These are phyloP conservation scores for Rossbeevera mucosa DNA, from an alignment of 768 basidiomycete genomes.

Conservation along the genomic window DNA sequence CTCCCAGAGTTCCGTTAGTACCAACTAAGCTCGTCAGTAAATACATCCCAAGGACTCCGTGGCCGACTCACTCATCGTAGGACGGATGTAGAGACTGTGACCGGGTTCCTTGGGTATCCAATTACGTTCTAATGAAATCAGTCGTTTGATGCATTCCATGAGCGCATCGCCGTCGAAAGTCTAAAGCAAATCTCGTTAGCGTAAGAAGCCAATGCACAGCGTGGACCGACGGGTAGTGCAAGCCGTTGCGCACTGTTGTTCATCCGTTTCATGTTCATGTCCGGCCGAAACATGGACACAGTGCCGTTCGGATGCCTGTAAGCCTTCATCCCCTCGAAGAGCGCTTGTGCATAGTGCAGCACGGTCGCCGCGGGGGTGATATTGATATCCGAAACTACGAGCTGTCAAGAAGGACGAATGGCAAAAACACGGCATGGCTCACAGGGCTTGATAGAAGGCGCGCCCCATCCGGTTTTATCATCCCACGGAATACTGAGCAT, in stretches of 20 bases:
- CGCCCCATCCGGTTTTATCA: slow-evolving; percentile 69
- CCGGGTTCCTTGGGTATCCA: slow-evolving; percentile 91
- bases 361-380: slow-evolving; percentile 51
- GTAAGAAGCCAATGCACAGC: not conserved
- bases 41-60: not conserved
- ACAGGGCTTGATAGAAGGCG: slow-evolving; percentile 83
- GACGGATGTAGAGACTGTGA: slow-evolving; percentile 89
- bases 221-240: slow-evolving; percentile 60
- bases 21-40: slow-evolving; percentile 50
- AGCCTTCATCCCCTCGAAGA: slow-evolving; percentile 95
- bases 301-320: slow-evolving; percentile 71
- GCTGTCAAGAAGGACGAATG: slow-evolving; percentile 3
- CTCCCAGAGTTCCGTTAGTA: slow-evolving; percentile 45
- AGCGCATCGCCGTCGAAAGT: slow-evolving; percentile 75
- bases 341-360: slow-evolving; percentile 87
- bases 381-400: slow-evolving; percentile 20
- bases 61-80: slow-evolving; percentile 56
- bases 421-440: slow-evolving; percentile 25
- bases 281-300: slow-evolving; percentile 85
- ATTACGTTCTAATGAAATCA: slow-evolving; percentile 75
- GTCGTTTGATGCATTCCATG: slow-evolving; percentile 77
- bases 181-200: slow-evolving; percentile 34
- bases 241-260: slow-evolving; percentile 75
- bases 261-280: slow-evolving; percentile 98
- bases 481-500: slow-evolving; percentile 82